Percentiles rank a stretch among this genome's conserved stretches.
phyloP scores from a whole-genome alignment of 441 rosid species.

The Omphalea diandra region DNA sequence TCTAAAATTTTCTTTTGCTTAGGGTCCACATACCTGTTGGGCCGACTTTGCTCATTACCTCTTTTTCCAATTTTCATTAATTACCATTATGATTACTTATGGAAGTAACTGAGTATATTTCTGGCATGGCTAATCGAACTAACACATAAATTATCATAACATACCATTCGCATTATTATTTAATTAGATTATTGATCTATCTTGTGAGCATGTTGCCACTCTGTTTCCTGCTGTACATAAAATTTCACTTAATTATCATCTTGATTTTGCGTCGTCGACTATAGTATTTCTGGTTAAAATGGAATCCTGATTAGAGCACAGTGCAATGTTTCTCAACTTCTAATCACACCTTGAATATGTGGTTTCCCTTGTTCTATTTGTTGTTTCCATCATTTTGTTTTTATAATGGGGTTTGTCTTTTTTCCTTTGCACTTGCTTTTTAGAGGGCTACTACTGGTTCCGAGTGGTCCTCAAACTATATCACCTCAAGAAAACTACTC shows the following conservation, averaged over 20 bases:
- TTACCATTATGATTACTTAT: no score
- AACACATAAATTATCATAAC: background rate
- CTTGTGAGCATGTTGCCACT: background rate
- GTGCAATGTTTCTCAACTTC: background rate
- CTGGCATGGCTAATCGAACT: background rate
- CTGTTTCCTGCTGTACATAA: background rate
- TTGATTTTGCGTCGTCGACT: background rate
- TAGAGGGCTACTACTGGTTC: background rate
- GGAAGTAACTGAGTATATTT: no score
- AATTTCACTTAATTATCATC: background rate
- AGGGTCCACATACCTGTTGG: no score
- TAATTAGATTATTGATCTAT: background rate
- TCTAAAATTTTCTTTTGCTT: no score
- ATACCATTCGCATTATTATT: no score
- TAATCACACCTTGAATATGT: background rate
- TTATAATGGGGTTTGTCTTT: background rate
- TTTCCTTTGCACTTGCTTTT: background rate
- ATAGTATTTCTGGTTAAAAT: background rate
- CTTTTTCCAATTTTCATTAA: no score
- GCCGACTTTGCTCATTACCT: no score
- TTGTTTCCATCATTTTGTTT: no score
- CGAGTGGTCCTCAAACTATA: no score
- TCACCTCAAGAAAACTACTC: no score
- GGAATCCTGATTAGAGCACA: no score
- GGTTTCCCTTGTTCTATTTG: background rate